Conservation (phyloP, 768 basidiomycete species). For the Agaricus blazei region DNA sequence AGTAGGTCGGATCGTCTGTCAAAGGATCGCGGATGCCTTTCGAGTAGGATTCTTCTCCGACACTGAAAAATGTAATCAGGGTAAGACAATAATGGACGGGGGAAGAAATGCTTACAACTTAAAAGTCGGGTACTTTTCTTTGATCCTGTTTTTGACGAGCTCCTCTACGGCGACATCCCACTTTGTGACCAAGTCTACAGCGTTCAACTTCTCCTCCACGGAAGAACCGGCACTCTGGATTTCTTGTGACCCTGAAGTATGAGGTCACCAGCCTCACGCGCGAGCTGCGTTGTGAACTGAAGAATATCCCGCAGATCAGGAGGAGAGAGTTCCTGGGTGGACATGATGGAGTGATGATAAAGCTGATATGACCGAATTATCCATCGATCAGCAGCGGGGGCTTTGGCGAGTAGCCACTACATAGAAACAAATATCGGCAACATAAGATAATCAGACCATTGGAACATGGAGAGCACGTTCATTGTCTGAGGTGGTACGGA, state of each 20-base stretch:
- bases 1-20: slow-evolving; percentile 90
- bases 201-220: slow-evolving; percentile 85
- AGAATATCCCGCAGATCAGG: slow-evolving; percentile 57
- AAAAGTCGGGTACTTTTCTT: slow-evolving; percentile 64
- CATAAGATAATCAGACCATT: neutral
- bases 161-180: slow-evolving; percentile 92
- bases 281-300: slow-evolving; percentile 64
- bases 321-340: slow-evolving; percentile 36
- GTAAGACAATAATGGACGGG: neutral
- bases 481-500: neutral
- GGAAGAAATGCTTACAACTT: slow-evolving; percentile 64
- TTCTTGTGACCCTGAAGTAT: slow-evolving; percentile 71
- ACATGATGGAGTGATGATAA: slow-evolving; percentile 17
- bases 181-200: slow-evolving; percentile 92
- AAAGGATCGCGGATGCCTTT: slow-evolving; percentile 63
- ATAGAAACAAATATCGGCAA: neutral
- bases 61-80: slow-evolving; percentile 37
- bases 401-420: neutral
- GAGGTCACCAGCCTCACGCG: slow-evolving; percentile 66
- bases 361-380: neutral
- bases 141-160: slow-evolving; percentile 67
- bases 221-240: slow-evolving; percentile 50
- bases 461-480: neutral
- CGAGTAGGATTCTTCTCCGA: slow-evolving; percentile 92
- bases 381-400: neutral